Evolutionary conservation across 345 rosid species (phyloP).

Genomic region (Bruguiera sexangula): DNA sequence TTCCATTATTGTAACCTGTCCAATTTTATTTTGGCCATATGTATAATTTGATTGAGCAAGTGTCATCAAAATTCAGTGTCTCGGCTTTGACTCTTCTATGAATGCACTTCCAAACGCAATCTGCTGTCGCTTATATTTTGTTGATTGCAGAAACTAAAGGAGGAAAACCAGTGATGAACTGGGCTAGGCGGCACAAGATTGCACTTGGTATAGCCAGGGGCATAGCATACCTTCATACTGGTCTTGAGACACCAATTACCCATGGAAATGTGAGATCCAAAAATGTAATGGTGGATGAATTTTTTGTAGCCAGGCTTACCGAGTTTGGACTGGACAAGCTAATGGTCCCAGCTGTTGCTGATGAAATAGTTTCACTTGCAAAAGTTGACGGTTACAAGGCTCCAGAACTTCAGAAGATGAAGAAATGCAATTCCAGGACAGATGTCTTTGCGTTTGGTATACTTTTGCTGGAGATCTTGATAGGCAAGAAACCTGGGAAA

Average conservation of each 20-base stretch:
- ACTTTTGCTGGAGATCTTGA: conserved; percentile 78
- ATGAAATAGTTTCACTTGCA: conserved; percentile 84
- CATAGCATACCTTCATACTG: conserved; percentile 75
- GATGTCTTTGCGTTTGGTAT: conserved; percentile 95
- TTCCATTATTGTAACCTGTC: no score
- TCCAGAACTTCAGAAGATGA: conserved; percentile 94
- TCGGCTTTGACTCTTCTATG: not conserved
- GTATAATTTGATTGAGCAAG: no score
- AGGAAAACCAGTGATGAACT: conserved; percentile 74
- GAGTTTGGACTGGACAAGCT: conserved; percentile 92
- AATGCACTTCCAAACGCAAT: not conserved
- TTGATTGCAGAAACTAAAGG: conserved; percentile 57
- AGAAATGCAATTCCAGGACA: conserved; percentile 87
- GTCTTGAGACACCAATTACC: conserved; percentile 72
- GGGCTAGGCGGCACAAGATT: conserved; percentile 97
- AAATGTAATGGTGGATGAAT: conserved; percentile 91
- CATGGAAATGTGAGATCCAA: conserved; percentile 89
- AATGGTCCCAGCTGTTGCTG: conserved; percentile 86
- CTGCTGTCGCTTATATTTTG: conserved; percentile 5
- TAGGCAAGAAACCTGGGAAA: conserved; percentile 90
- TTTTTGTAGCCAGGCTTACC: conserved; percentile 72
- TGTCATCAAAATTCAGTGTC: no score
- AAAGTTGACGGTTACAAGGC: conserved; percentile 90
- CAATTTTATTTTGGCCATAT: no score
- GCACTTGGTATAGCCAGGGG: conserved; percentile 89